Percentiles rank a stretch among this genome's conserved stretches.
phyloP scores from a whole-genome alignment of 306 rosid genomes.

The Cicer bijugum region DNA sequence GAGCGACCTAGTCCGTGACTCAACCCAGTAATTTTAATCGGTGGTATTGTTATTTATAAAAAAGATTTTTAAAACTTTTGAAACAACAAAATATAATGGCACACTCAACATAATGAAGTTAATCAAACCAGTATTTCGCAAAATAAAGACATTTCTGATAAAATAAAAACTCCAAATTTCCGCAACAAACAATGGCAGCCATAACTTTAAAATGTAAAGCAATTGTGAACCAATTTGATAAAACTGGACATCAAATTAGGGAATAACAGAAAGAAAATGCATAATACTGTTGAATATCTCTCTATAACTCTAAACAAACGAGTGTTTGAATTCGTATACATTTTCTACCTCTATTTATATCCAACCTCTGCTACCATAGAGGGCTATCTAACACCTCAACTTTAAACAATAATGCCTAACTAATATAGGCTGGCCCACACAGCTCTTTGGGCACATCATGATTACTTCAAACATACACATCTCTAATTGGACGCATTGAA shows the following conservation, averaged over 20 bases:
- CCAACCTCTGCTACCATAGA: background rate
- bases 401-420: background rate
- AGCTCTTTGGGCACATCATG: background rate
- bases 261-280: conserved; percentile 25
- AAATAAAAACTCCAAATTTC: conserved; percentile 10
- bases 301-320: background rate
- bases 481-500: background rate
- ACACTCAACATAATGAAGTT: conserved; percentile 38
- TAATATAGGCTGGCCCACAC: background rate
- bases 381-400: conserved; percentile 1
- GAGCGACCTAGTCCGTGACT: too few species aligned
- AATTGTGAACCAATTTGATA: conserved; percentile 3
- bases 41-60: too few species aligned
- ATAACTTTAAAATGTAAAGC: conserved; percentile 18
- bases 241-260: background rate
- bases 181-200: conserved; percentile 21
- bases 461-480: conserved; percentile 9
- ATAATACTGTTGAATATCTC: conserved; percentile 9
- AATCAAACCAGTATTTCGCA: conserved; percentile 24
- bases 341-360: background rate
- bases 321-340: background rate
- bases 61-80: too few species aligned
- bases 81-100: too few species aligned
- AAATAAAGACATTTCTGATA: conserved; percentile 9
- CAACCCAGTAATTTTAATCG: too few species aligned